These are phyloP conservation scores for Croton laevigatus DNA, from an alignment of 441 rosid genomes.

Conservation along the genomic window DNA sequence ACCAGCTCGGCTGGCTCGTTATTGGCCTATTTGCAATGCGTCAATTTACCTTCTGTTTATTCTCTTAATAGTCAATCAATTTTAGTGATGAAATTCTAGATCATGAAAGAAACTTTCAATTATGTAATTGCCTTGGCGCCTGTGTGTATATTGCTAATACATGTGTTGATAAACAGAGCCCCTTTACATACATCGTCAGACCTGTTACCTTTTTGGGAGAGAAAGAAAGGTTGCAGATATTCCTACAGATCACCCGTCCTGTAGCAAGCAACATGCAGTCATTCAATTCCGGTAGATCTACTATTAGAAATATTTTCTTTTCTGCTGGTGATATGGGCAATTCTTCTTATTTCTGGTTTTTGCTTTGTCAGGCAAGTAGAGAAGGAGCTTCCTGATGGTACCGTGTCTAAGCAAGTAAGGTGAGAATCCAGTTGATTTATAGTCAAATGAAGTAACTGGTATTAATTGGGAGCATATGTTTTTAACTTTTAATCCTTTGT, in stretches of 20 bases:
- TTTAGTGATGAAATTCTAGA: background rate
- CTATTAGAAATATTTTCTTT: slow-evolving; percentile 16
- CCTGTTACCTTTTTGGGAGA: slow-evolving; percentile 81
- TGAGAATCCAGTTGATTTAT: slow-evolving; percentile 27
- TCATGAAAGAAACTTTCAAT: background rate
- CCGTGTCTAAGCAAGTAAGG: slow-evolving; percentile 57
- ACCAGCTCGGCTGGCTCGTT: no score
- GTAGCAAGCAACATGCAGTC: slow-evolving; percentile 99
- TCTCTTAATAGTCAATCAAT: background rate
- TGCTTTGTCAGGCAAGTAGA: slow-evolving; percentile 62
- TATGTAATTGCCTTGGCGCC: background rate
- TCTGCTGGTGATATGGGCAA: slow-evolving; percentile 6
- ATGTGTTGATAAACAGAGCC: slow-evolving; percentile 53
- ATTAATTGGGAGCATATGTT: slow-evolving; percentile 4
- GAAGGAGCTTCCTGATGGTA: slow-evolving; percentile 76
- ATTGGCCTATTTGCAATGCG: background rate
- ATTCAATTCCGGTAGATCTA: slow-evolving; percentile 69
- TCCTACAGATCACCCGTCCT: slow-evolving; percentile 97
- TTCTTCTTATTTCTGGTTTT: slow-evolving; percentile 22
- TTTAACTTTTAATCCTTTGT: background rate
- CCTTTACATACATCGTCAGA: slow-evolving; percentile 85
- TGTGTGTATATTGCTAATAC: slow-evolving; percentile 21
- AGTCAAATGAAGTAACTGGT: background rate
- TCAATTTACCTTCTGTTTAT: background rate
- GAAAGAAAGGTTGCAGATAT: slow-evolving; percentile 90